Conservation (phyloP, 2,329 filamentous ascomycete species). For the Phyllosticta citrichinensis region DNA sequence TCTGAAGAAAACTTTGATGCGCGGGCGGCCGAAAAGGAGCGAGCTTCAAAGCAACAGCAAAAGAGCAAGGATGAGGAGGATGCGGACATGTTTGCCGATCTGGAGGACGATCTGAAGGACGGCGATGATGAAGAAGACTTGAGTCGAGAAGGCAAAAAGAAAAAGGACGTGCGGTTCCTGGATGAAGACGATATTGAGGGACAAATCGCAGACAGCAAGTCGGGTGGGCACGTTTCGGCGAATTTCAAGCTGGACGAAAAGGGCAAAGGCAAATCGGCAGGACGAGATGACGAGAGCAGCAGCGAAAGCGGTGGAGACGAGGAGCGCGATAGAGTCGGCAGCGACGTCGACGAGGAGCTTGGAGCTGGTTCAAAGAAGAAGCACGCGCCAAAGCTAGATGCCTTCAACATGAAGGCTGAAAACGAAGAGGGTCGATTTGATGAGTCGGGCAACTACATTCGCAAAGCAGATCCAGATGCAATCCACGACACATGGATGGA, state of each 20-base stretch:
- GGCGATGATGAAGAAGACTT: slow-evolving; percentile 45
- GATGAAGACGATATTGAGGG: slow-evolving; percentile 62
- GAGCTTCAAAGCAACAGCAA: slow-evolving; percentile 33
- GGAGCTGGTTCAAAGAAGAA: slow-evolving; percentile 84
- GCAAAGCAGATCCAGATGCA: slow-evolving; percentile 86
- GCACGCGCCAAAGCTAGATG: slow-evolving; percentile 87
- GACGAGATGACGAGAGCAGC: slow-evolving; percentile 43
- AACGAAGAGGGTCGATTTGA: slow-evolving; percentile 92
- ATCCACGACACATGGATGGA: slow-evolving; percentile 89
- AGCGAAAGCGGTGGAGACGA: slow-evolving; percentile 53
- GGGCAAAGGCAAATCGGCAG: slow-evolving; percentile 25
- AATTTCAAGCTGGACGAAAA: slow-evolving; percentile 53
- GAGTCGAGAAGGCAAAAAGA: slow-evolving; percentile 43
- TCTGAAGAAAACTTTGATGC: slow-evolving; percentile 85
- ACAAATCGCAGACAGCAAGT: slow-evolving; percentile 63
- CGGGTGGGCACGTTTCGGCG: slow-evolving; percentile 55
- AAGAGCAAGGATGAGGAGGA: slow-evolving; percentile 52
- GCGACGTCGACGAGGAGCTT: slow-evolving; percentile 73
- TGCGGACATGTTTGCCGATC: slow-evolving; percentile 73
- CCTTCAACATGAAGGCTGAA: slow-evolving; percentile 87
- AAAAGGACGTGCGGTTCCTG: slow-evolving; percentile 52
- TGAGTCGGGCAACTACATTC: slow-evolving; percentile 79
- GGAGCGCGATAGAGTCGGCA: slow-evolving; percentile 54
- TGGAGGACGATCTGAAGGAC: slow-evolving; percentile 49
- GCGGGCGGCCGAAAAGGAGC: slow-evolving; percentile 53